Evolutionary conservation across 768 basidiomycete species (phyloP).

Genomic region (Guyanaporus albipodus): DNA sequence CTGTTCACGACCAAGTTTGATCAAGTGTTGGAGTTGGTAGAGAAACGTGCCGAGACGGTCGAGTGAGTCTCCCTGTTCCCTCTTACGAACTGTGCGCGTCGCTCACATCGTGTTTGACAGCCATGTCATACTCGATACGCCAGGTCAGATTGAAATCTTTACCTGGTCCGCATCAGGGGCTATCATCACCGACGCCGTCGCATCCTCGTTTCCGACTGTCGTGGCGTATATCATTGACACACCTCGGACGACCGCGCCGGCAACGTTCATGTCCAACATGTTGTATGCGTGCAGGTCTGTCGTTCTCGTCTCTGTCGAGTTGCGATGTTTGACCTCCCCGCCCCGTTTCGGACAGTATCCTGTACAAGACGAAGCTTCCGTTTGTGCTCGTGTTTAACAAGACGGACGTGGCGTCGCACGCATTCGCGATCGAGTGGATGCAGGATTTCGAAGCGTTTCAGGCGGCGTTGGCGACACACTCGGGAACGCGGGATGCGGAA

Average conservation of each 20-base stretch:
- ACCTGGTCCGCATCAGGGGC: constrained; percentile 99
- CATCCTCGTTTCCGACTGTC: constrained; percentile 88
- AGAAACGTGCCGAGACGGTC: constrained; percentile 83
- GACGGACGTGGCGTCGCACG: constrained; percentile 86
- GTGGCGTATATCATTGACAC: constrained; percentile 98
- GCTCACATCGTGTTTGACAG: constrained; percentile 37
- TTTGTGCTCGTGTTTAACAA: constrained; percentile 99
- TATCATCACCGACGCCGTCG: constrained; percentile 97
- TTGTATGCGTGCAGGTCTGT: constrained; percentile 91
- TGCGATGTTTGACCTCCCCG: too few relatives aligned
- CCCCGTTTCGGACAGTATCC: constrained; percentile 51
- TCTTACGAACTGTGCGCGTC: background rate
- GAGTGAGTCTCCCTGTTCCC: constrained; percentile 55
- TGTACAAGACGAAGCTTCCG: constrained; percentile 97
- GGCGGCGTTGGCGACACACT: constrained; percentile 70
- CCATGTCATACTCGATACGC: constrained; percentile 93
- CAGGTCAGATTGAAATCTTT: constrained; percentile 99
- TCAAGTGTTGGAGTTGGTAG: constrained; percentile 87
- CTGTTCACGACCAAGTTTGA: constrained; percentile 99
- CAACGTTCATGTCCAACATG: constrained; percentile 99
- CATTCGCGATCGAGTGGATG: constrained; percentile 98
- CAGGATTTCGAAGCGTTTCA: constrained; percentile 96
- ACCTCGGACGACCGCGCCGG: constrained; percentile 87
- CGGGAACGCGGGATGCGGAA: constrained; percentile 64
- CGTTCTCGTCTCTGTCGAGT: background rate